Base-by-base conservation (phyloP, 768 basidiomycete species). In the Mycena belliarum region DNA sequence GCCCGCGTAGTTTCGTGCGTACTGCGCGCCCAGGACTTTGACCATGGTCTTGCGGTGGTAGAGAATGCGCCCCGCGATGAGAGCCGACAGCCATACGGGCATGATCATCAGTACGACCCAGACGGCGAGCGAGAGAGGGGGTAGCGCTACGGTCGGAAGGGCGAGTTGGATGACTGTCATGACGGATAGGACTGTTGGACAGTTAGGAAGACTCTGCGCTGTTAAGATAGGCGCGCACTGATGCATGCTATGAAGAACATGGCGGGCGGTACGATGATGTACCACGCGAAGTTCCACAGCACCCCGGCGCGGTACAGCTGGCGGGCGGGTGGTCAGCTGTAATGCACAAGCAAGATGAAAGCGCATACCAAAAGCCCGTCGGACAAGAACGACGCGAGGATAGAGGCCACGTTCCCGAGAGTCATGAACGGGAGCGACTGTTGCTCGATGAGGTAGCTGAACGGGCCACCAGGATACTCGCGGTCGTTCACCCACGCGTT, bases 321-420 rank as follows among this genome's bases (percentile, higher is more conserved):
- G 46, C 6, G 16, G 23, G 23, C 6, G 6, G 11, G 6, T 23
- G 4, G 14, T 57, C 21, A 51, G 9, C 29, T 10, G 18, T 32
- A 21, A 20, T 21, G 1, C 10, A 6, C 4, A 38, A 20, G 20
- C 18, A 5, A 14, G 4, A 12, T 29, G 14, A 24, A 40, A 23
- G 20, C n/a, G 54, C 73, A 44, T 49, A 79, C 79, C 60, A 79
- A 66, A 42, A 78, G 51, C 1, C 63, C 77, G 41, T 77, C 74
- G 10, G 70, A 70, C 61, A 77, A 59, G 14, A 76, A 65, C 14
- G 76, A 73, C 38, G 74, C 53, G 16, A 69, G n/a, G 21, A 67
- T 59, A 15, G 70, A 60, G 10, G 70, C 69, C 7, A 64, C 60
- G 21, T 69, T 65, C 18, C 63, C 66, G 3, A 66, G 40, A 1